phyloP scores from a whole-genome alignment of 768 basidiomycete species.

The Udeniomyces megalosporus region DNA sequence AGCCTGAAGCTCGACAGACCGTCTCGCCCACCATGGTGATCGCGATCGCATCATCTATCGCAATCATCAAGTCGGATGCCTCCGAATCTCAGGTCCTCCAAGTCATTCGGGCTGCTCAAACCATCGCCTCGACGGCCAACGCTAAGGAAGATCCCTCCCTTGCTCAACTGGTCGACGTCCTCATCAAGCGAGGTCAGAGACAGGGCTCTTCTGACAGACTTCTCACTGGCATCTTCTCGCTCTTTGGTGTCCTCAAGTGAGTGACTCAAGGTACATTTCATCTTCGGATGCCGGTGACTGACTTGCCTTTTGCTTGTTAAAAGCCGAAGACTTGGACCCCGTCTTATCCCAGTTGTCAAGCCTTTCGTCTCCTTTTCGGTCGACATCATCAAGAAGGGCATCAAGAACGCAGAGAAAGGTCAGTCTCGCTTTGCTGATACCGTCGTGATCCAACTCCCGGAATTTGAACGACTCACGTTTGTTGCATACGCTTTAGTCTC shows the following conservation, averaged over 20 bases:
- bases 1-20: constrained; percentile 40
- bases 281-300: constrained; percentile 13
- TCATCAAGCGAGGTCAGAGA: constrained; percentile 36
- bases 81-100: background rate
- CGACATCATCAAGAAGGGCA: constrained; percentile 14
- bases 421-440: no score
- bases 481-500: no score
- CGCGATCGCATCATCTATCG: background rate
- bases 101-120: constrained; percentile 45
- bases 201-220: constrained; percentile 24
- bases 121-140: constrained; percentile 43
- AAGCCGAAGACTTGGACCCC: constrained; percentile 64
- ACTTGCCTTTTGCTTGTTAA: background rate
- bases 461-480: no score
- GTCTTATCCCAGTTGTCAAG: constrained; percentile 71
- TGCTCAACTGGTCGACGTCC: constrained; percentile 42
- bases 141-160: constrained; percentile 53
- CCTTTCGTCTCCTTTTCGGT: constrained; percentile 49
- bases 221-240: constrained; percentile 34
- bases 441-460: no score
- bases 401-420: background rate
- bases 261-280: constrained; percentile 20
- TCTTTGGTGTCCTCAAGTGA: constrained; percentile 49
- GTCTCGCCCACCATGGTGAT: constrained; percentile 37
- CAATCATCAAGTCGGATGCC: background rate